Base-by-base conservation (phyloP, 1,139 yeast species). In the Scheffersomyces insectosa region DNA sequence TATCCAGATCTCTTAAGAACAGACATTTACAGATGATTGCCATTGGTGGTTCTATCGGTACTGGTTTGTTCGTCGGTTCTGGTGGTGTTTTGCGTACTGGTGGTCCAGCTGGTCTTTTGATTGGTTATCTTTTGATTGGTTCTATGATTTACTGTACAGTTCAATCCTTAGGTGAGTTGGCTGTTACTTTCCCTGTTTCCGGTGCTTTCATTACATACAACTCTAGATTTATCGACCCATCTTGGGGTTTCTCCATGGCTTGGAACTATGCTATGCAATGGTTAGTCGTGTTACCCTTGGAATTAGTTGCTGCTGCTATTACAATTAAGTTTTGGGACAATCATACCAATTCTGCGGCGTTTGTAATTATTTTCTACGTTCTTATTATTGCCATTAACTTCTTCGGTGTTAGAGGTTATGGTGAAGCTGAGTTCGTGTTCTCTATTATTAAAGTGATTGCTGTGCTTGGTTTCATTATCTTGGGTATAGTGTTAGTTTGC, bases 21-120 rank as follows among this genome's bases (percentile, higher is more conserved):
- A 74, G 88, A 67, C 82, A 87, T 71, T 68, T 88, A 54, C 86
- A 85, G 59, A 85, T 88, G 88, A 83, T 88, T 61, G 95, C 95
- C 39, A 83, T 88, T 55, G 96, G 96, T 59, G 95, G 95, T 50
- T 77, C 89, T 42, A 86, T 88, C 50, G 96, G 96, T 65, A 86
- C 95, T 6, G 91, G 90, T 38, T 65, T 83, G 49, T 80, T 83
- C 52, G 83, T 89, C 35, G 96, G 96, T 45, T 77, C 86, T 20
- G 96, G 95, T 39, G 67, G 73, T 13, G 79, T 90, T 1, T 70
- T 88, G 52, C 62, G 69, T 39, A 70, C 76, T 28, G 95, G 95
- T 43, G 96, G 97, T 30, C 95, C 95, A 3, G 93, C 87, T 5
- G 86, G 88, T 42, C 67, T 88, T 36, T 62, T 88, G 36, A 77